Evolutionary conservation across 1,284 basidiomycete species (phyloP).

Genomic region (Leccinum pseudoinsigne): DNA sequence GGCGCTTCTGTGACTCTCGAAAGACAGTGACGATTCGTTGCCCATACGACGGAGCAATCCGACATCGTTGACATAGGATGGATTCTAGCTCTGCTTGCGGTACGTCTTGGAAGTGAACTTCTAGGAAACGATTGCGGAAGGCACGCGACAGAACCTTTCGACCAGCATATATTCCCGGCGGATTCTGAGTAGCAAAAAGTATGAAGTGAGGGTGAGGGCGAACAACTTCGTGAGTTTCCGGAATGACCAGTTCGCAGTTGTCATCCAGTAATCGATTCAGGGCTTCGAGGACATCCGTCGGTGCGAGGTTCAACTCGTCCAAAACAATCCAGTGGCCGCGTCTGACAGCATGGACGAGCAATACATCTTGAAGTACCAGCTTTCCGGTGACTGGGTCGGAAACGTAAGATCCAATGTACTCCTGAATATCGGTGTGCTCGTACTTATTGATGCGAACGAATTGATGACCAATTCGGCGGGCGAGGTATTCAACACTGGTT

Average conservation of each 20-base stretch:
- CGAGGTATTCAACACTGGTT: conserved; percentile 97
- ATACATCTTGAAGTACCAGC: conserved; percentile 91
- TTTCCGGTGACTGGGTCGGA: conserved; percentile 93
- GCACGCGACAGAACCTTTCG: conserved; percentile 95
- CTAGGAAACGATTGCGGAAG: conserved; percentile 98
- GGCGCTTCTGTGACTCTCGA: conserved; percentile 88
- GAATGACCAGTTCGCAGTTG: conserved; percentile 95
- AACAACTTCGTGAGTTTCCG: conserved; percentile 96
- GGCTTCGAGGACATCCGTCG: conserved; percentile 97
- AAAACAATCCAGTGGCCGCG: conserved; percentile 98
- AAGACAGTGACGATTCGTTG: conserved; percentile 93
- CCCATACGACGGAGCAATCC: conserved; percentile 91
- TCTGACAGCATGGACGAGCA: conserved; percentile 91
- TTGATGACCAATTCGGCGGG: conserved; percentile 89
- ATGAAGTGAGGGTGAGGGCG: conserved; percentile 96
- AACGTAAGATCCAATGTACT: conserved; percentile 97
- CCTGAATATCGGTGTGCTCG: conserved; percentile 99
- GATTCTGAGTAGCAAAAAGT: conserved; percentile 98
- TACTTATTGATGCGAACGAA: conserved; percentile 99
- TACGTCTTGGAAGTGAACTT: conserved; percentile 98
- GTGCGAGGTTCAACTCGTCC: conserved; percentile 97
- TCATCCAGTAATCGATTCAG: conserved; percentile 97
- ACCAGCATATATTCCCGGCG: conserved; percentile 96
- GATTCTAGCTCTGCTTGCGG: conserved; percentile 93
- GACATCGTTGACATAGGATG: conserved; percentile 87